Evolutionary conservation across 1,139 yeast genomes (phyloP).

Genomic region (Hansenula sp.): DNA sequence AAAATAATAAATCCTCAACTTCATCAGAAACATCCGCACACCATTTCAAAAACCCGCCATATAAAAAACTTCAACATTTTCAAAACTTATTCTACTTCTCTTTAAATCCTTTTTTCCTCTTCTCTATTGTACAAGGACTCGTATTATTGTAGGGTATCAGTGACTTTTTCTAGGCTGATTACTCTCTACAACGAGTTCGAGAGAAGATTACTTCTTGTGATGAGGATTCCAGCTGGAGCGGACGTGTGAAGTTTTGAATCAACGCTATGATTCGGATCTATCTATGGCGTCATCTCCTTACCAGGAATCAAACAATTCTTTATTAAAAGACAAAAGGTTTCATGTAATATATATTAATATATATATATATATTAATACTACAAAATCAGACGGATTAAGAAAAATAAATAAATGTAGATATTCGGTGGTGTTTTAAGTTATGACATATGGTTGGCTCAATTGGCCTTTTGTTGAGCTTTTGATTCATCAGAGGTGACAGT

Average conservation of each 20-base stretch:
- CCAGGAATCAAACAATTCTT: constrained; percentile 17
- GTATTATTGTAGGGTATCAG: constrained; percentile 26
- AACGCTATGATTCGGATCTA: constrained; percentile 11
- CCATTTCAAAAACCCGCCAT: not conserved
- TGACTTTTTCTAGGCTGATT: constrained; percentile 18
- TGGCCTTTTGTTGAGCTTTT: not conserved
- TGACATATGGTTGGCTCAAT: not conserved
- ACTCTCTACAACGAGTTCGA: constrained; percentile 27
- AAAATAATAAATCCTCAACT: not conserved
- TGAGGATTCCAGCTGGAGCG: constrained; percentile 23
- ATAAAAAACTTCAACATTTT: not conserved
- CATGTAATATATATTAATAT: too few species aligned
- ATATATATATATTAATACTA: not conserved
- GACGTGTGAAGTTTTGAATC: constrained; percentile 12
- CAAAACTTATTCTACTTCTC: too few species aligned
- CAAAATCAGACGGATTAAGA: not conserved
- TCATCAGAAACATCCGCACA: not conserved
- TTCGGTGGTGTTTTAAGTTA: not conserved
- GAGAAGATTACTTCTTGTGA: constrained; percentile 16
- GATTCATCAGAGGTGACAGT: not conserved
- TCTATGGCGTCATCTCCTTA: constrained; percentile 21
- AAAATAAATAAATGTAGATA: not conserved
- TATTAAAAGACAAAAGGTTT: not conserved
- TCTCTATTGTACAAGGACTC: constrained; percentile 22
- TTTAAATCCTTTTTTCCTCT: constrained; percentile 2